Evolutionary conservation across 805 yeast genomes (phyloP).

Genomic region (Candida insectorum): DNA sequence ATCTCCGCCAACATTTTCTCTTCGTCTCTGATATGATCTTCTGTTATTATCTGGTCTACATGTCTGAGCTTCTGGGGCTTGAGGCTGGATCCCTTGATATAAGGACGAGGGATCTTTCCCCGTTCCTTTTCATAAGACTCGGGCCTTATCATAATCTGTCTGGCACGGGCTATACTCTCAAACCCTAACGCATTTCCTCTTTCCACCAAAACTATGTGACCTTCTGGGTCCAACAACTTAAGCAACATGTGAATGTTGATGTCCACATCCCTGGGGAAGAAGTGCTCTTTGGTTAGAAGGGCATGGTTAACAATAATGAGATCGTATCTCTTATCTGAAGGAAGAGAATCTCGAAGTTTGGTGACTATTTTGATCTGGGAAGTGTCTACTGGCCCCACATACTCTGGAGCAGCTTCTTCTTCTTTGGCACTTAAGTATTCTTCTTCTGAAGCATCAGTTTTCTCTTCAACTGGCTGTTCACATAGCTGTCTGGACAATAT

Average conservation of each 20-base stretch:
- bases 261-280: conserved; percentile 75
- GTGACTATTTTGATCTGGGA: conserved; percentile 54
- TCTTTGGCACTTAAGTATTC: conserved; percentile 5
- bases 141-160: conserved; percentile 88
- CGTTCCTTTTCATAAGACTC: conserved; percentile 54
- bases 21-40: conserved; percentile 32
- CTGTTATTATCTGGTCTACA: conserved; percentile 34
- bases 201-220: conserved; percentile 76
- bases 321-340: conserved; percentile 61
- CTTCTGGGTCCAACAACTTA: conserved; percentile 67
- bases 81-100: conserved; percentile 46
- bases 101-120: conserved; percentile 70
- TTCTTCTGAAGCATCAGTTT: conserved; percentile 13
- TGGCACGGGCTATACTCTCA: conserved; percentile 83
- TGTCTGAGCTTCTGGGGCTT: conserved; percentile 37
- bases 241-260: conserved; percentile 57
- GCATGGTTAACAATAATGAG: conserved; percentile 83
- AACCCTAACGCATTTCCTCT: conserved; percentile 89
- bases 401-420: conserved; percentile 15
- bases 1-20: conserved; percentile 24
- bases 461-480: conserved; percentile 25
- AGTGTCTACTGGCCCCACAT: conserved; percentile 51
- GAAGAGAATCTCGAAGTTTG: conserved; percentile 50
- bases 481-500: conserved; percentile 65
- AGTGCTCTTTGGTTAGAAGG: conserved; percentile 53